phyloP scores from a whole-genome alignment of 2,329 filamentous ascomycete species.

The Trichoderma guizhouense region DNA sequence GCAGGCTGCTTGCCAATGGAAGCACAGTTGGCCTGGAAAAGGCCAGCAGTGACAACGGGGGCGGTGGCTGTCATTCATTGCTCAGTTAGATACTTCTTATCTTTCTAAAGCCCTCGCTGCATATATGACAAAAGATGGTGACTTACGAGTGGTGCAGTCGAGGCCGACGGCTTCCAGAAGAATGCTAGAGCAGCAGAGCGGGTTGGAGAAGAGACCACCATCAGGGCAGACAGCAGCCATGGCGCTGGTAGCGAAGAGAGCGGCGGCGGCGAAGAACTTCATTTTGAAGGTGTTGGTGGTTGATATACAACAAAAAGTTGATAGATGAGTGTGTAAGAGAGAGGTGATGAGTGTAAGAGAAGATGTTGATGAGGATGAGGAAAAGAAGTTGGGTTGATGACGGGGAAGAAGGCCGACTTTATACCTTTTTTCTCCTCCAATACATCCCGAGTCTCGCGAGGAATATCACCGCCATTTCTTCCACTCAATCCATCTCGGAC shows the following conservation, averaged over 20 bases:
- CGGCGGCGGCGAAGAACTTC: not conserved
- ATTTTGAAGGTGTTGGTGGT: not conserved
- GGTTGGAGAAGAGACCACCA: too few species aligned
- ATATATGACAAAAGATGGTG: too few species aligned
- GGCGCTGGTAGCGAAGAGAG: not conserved
- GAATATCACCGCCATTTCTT: not conserved
- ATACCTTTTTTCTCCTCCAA: not conserved
- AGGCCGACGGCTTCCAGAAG: too few species aligned
- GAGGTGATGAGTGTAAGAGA: not conserved
- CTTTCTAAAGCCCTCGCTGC: too few species aligned
- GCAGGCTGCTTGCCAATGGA: too few species aligned
- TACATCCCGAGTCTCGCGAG: too few species aligned
- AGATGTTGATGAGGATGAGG: not conserved
- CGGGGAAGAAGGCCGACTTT: not conserved
- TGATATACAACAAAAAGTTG: not conserved
- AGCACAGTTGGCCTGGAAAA: too few species aligned
- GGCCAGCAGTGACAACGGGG: fast-evolving
- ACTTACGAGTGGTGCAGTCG: not conserved
- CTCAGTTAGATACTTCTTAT: too few species aligned
- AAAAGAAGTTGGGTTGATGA: not conserved
- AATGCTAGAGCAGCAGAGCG: too few species aligned
- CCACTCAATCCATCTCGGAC: not conserved
- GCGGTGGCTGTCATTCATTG: too few species aligned
- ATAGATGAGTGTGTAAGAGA: not conserved
- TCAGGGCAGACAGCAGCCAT: not conserved